These are phyloP conservation scores for Perkinsus marinus DNA, from an alignment of 169 alveolate species.

Conservation along the genomic window DNA sequence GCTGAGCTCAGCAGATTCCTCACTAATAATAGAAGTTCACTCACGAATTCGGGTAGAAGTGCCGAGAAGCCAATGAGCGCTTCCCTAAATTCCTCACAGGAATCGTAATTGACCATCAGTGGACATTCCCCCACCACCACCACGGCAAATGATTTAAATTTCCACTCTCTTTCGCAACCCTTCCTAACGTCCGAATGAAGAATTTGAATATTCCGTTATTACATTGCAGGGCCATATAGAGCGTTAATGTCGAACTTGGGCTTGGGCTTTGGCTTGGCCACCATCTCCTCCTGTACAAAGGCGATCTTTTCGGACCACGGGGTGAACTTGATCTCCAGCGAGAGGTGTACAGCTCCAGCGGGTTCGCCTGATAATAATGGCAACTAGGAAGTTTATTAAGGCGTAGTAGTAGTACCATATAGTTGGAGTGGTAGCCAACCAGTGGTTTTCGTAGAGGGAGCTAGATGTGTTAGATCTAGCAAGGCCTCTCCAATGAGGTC, in stretches of 20 bases:
- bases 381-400: background rate
- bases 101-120: too few species aligned
- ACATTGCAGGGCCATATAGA: background rate
- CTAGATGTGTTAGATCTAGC: background rate
- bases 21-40: too few species aligned
- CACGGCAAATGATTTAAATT: too few species aligned
- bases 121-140: too few species aligned
- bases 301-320: background rate
- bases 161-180: too few species aligned
- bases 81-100: too few species aligned
- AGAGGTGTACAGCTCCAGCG: background rate
- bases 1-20: too few species aligned
- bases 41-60: too few species aligned
- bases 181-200: too few species aligned
- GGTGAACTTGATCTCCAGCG: background rate
- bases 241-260: background rate
- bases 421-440: background rate
- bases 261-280: background rate
- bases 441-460: background rate
- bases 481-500: background rate
- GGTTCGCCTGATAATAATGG: background rate
- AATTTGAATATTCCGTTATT: background rate
- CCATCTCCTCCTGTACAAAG: background rate
- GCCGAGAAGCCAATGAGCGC: too few species aligned
- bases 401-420: background rate